Evolutionary conservation across 495 filamentous ascomycete genomes (phyloP).

Genomic region (Hypoxylon crocopeplum): DNA sequence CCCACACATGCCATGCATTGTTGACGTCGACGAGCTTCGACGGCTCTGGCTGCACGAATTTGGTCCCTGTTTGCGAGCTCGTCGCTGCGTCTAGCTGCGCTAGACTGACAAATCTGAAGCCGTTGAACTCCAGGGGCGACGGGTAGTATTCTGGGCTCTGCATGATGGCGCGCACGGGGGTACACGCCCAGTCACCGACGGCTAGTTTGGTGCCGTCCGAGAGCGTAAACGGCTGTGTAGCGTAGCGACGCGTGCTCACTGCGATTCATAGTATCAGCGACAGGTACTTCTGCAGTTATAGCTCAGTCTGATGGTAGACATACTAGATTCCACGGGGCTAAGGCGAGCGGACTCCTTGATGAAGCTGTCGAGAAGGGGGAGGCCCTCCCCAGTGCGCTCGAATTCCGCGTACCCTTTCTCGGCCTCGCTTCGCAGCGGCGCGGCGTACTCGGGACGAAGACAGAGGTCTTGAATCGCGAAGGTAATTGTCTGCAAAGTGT

Average conservation of each 20-base stretch:
- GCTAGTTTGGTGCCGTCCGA: conserved; percentile 38
- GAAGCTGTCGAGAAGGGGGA: conserved; percentile 46
- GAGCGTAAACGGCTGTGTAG: conserved; percentile 34
- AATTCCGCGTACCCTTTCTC: neutral
- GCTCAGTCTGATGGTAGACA: neutral
- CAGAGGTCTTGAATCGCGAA: conserved; percentile 45
- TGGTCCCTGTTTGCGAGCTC: neutral
- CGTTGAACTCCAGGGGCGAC: conserved; percentile 28
- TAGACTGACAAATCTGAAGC: conserved; percentile 31
- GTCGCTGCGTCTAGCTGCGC: too few relatives aligned
- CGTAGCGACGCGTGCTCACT: conserved; percentile 38
- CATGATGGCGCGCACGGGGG: conserved; percentile 29
- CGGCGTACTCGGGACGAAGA: conserved; percentile 39
- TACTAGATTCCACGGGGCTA: conserved; percentile 40
- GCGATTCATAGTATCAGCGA: neutral
- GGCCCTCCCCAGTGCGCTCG: conserved; percentile 6
- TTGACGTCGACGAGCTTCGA: conserved; percentile 33
- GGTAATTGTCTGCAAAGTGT: conserved; percentile 29
- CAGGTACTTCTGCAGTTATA: too few relatives aligned
- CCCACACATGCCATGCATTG: conserved; percentile 36
- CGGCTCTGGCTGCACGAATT: conserved; percentile 18
- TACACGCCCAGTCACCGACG: conserved; percentile 39
- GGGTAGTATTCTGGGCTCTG: conserved; percentile 22
- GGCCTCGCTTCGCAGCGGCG: conserved; percentile 27
- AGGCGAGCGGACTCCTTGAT: conserved; percentile 47